A percentile compares a stretch with the other conserved stretches of the same genome.
phyloP scores from a whole-genome alignment of 2,329 filamentous ascomycete genomes.

The Fusarium tanahbumbuense region DNA sequence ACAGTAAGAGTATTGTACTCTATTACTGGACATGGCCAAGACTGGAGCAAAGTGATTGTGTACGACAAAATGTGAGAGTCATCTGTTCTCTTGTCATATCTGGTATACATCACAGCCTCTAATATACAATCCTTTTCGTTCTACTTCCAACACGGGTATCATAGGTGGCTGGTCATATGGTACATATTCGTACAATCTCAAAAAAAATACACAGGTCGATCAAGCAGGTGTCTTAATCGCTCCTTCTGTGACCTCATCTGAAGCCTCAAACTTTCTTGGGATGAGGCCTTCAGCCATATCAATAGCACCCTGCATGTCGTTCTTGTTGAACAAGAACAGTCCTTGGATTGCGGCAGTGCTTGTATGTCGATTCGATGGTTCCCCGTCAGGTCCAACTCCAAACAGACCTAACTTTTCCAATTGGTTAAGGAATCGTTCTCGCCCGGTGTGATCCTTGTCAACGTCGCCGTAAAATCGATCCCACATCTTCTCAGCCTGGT shows the following conservation, averaged over 20 bases:
- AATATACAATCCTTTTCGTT: slow-evolving; percentile 11
- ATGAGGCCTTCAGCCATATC: slow-evolving; percentile 77
- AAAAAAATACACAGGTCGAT: slow-evolving; percentile 12
- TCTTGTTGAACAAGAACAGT: slow-evolving; percentile 95
- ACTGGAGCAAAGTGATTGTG: not conserved
- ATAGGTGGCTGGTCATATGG: slow-evolving; percentile 25
- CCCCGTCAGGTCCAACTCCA: slow-evolving; percentile 63
- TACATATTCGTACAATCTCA: slow-evolving; percentile 26
- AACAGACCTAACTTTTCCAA: slow-evolving; percentile 79
- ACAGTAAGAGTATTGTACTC: not conserved
- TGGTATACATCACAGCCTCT: not conserved
- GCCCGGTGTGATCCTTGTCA: slow-evolving; percentile 71
- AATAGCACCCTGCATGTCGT: slow-evolving; percentile 87
- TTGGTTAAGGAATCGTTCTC: slow-evolving; percentile 75
- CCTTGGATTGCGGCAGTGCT: slow-evolving; percentile 95
- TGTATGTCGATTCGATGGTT: slow-evolving; percentile 64
- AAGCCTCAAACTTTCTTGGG: slow-evolving; percentile 66
- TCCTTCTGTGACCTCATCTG: slow-evolving; percentile 52
- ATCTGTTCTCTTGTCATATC: not conserved
- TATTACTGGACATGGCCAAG: not conserved
- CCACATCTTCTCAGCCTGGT: slow-evolving; percentile 90
- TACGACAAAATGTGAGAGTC: not conserved
- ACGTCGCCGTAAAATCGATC: slow-evolving; percentile 92
- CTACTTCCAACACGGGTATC: slow-evolving; percentile 34
- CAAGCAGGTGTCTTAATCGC: slow-evolving; percentile 57